Conservation (phyloP, 2,329 filamentous ascomycete species). For the Plenodomus biglobosus region DNA sequence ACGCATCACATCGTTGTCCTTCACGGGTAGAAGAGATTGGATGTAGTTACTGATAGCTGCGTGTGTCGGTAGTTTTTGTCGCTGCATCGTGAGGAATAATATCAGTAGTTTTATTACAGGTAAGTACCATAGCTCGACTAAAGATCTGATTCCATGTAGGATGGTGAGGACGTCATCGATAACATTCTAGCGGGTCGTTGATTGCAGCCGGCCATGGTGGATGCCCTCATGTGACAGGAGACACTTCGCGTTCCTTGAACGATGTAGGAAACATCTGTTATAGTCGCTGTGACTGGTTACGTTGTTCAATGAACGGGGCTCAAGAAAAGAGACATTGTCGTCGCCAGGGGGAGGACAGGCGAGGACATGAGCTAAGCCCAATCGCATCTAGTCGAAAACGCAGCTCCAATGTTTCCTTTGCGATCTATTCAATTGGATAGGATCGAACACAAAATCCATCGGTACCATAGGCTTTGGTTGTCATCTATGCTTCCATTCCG, state of each 20-base stretch:
- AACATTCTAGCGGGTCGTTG: background rate
- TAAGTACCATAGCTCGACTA: background rate
- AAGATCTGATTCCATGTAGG: background rate
- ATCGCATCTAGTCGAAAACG: background rate
- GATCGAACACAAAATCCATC: too few species aligned
- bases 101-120: constrained; percentile 8
- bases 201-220: background rate
- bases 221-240: background rate
- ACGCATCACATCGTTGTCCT: constrained; percentile 37
- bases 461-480: background rate
- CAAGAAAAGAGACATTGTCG: background rate
- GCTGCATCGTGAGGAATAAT: constrained; percentile 18
- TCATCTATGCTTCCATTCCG: constrained; percentile 8
- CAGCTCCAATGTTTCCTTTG: too few species aligned
- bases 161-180: constrained; percentile 23
- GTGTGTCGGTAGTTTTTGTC: constrained; percentile 28
- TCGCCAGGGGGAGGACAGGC: background rate
- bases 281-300: background rate
- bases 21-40: constrained; percentile 32
- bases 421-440: too few species aligned
- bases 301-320: background rate
- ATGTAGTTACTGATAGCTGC: constrained; percentile 31
- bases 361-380: background rate
- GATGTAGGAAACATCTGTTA: background rate
- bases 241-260: background rate